A percentile compares a stretch with the other conserved stretches of the same genome.
phyloP scores from a whole-genome alignment of 1,284 basidiomycete species.

The Vanrija pseudolonga region DNA sequence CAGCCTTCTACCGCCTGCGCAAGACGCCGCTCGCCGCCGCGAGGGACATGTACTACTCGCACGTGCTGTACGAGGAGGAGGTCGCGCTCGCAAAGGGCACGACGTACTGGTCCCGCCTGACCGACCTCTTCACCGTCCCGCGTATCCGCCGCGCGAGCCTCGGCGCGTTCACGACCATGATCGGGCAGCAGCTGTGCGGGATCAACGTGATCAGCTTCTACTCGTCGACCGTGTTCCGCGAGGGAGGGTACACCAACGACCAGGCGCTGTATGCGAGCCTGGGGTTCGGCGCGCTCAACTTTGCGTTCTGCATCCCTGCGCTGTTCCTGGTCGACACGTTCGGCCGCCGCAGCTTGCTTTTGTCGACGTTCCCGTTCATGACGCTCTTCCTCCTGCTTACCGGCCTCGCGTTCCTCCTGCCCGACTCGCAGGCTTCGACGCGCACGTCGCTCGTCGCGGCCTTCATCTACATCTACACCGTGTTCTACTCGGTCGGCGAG shows the following conservation, averaged over 20 bases:
- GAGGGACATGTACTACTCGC: constrained; percentile 62
- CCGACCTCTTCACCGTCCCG: constrained; percentile 66
- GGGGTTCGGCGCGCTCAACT: constrained; percentile 52
- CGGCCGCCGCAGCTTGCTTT: constrained; percentile 63
- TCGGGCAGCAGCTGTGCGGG: constrained; percentile 50
- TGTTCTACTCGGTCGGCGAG: constrained; percentile 53
- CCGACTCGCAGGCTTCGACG: constrained; percentile 22
- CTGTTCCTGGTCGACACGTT: constrained; percentile 54
- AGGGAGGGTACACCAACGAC: constrained; percentile 50
- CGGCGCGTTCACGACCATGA: constrained; percentile 68
- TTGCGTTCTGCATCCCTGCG: constrained; percentile 32
- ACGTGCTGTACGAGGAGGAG: constrained; percentile 66
- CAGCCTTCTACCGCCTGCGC: constrained; percentile 63
- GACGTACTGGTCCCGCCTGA: constrained; percentile 43
- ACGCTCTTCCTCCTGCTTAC: constrained; percentile 15
- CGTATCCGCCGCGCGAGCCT: constrained; percentile 69
- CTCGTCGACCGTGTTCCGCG: constrained; percentile 59
- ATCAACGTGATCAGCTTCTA: constrained; percentile 20
- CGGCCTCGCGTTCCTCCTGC: constrained; percentile 10
- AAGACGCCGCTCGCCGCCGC: constrained; percentile 66
- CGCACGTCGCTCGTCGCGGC: constrained; percentile 16
- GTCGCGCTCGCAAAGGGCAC: constrained; percentile 53
- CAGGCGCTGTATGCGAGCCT: constrained; percentile 57
- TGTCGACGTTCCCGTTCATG: constrained; percentile 53
- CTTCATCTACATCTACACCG: constrained; percentile 43